Conservation (phyloP, 805 yeast species). For the Monosporozyma aerobia region DNA sequence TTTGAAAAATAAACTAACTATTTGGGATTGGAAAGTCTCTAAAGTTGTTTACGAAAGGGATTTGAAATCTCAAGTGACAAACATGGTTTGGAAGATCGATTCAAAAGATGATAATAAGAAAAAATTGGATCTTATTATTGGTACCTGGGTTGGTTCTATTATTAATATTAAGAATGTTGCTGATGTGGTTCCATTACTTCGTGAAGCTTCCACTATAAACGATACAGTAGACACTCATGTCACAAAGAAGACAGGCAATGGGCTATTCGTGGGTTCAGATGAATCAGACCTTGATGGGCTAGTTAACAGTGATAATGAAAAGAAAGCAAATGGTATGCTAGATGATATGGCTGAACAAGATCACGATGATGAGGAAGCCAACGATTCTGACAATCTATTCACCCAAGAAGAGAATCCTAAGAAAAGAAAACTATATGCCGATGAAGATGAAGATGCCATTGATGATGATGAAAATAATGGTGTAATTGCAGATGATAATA, state of each 20-base stretch:
- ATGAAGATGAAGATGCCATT: conserved; percentile 21
- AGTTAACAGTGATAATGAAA: conserved; percentile 2
- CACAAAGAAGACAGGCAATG: conserved; percentile 8
- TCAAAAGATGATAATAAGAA: conserved; percentile 7
- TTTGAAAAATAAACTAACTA: conserved; percentile 38
- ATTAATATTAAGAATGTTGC: conserved; percentile 24
- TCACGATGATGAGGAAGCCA: background rate
- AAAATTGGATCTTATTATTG: conserved; percentile 24
- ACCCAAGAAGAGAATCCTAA: conserved; percentile 17
- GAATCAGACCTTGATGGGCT: conserved; percentile 17
- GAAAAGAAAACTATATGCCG: conserved; percentile 9
- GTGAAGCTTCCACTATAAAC: background rate
- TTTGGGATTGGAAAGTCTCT: conserved; percentile 45
- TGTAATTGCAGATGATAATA: conserved; percentile 43
- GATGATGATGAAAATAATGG: conserved; percentile 45
- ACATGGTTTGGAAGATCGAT: conserved; percentile 30
- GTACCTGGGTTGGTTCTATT: conserved; percentile 36
- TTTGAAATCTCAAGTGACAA: conserved; percentile 23
- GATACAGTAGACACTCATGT: background rate
- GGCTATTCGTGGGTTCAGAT: conserved; percentile 28
- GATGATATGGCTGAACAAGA: background rate
- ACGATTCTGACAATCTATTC: conserved; percentile 15
- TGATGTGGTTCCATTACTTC: conserved; percentile 5
- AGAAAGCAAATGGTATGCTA: background rate
- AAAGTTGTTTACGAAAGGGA: conserved; percentile 28